phyloP scores from a whole-genome alignment of 805 yeast species.

The Hemisphaericaspora nanyangensis region DNA sequence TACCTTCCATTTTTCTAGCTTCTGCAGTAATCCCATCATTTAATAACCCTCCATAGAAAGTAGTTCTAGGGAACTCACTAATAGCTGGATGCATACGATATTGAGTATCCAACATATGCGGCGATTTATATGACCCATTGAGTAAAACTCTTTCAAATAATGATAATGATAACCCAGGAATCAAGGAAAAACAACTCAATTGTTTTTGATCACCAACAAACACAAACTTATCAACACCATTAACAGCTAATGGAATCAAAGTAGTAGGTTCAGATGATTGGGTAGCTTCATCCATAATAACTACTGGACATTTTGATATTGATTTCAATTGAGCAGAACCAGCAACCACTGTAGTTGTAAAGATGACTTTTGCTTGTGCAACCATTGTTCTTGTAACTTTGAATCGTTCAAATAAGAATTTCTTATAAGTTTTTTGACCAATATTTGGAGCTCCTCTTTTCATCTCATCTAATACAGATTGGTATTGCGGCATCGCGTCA shows the following conservation, averaged over 20 bases:
- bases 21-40: slow-evolving; percentile 56
- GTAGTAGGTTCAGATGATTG: slow-evolving; percentile 74
- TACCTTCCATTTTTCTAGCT: slow-evolving; percentile 44
- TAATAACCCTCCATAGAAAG: slow-evolving; percentile 47
- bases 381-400: slow-evolving; percentile 47
- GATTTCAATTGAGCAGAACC: slow-evolving; percentile 63
- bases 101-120: slow-evolving; percentile 67
- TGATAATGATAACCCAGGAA: slow-evolving; percentile 63
- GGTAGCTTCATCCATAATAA: slow-evolving; percentile 76
- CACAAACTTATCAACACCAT: slow-evolving; percentile 62
- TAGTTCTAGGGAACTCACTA: slow-evolving; percentile 53
- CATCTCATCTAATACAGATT: slow-evolving; percentile 42
- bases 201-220: slow-evolving; percentile 78
- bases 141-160: slow-evolving; percentile 62
- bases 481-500: slow-evolving; percentile 45
- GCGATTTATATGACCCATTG: slow-evolving; percentile 57
- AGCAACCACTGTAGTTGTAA: slow-evolving; percentile 70
- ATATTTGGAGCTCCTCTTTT: slow-evolving; percentile 22
- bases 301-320: slow-evolving; percentile 54
- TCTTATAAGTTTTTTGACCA: slow-evolving; percentile 42
- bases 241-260: slow-evolving; percentile 65
- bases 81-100: slow-evolving; percentile 67
- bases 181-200: slow-evolving; percentile 65
- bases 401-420: slow-evolving; percentile 42
- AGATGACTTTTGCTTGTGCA: slow-evolving; percentile 64